phyloP scores from a whole-genome alignment of 2,329 filamentous ascomycete genomes.

The Aspergillus calidoustus region DNA sequence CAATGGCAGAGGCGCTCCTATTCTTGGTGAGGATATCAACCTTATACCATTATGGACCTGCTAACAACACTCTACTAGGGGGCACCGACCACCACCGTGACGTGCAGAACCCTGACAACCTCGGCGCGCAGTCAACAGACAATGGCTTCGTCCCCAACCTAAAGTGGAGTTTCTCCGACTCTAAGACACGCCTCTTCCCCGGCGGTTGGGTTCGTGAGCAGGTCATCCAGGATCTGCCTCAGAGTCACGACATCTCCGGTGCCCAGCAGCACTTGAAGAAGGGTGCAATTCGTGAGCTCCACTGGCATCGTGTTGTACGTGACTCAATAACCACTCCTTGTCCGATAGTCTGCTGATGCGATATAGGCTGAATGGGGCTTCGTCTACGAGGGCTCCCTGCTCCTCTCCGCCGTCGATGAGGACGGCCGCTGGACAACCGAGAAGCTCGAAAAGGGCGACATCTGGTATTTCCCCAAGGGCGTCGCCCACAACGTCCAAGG shows the following conservation, averaged over 20 bases:
- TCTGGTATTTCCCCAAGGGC: slow-evolving; percentile 73
- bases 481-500: slow-evolving; percentile 65
- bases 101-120: slow-evolving; percentile 57
- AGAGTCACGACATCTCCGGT: slow-evolving; percentile 68
- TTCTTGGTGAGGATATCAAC: slow-evolving; percentile 55
- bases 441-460: slow-evolving; percentile 59
- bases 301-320: slow-evolving; percentile 69
- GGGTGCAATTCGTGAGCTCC: slow-evolving; percentile 67
- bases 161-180: slow-evolving; percentile 73
- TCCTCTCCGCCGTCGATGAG: slow-evolving; percentile 66
- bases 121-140: slow-evolving; percentile 66
- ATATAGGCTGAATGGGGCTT: slow-evolving; percentile 17
- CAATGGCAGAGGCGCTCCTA: slow-evolving; percentile 55
- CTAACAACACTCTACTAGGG: slow-evolving; percentile 47
- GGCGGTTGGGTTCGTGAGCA: slow-evolving; percentile 71
- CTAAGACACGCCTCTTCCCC: slow-evolving; percentile 63
- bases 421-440: slow-evolving; percentile 59
- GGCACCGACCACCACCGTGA: slow-evolving; percentile 65
- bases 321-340: slow-evolving; percentile 28
- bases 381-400: slow-evolving; percentile 56
- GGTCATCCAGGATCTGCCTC: slow-evolving; percentile 68
- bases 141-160: slow-evolving; percentile 67
- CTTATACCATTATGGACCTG: not conserved
- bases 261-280: slow-evolving; percentile 72
- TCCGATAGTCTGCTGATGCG: not conserved